Evolutionary conservation across 2,329 filamentous ascomycete species (phyloP).

Genomic region (Aspergillus sp.): DNA sequence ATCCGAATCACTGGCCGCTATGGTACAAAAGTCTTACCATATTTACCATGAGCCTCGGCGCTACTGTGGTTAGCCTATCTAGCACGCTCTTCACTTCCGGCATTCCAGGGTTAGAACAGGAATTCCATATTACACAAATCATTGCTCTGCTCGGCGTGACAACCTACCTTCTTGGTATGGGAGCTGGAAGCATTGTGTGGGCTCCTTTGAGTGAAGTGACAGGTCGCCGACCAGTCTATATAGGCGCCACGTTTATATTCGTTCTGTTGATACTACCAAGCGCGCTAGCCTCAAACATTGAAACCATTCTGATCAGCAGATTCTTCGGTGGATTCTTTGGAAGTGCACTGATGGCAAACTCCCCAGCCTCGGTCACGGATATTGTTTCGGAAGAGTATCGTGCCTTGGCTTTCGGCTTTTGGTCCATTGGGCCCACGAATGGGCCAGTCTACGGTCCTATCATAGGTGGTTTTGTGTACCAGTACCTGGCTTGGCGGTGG

Average conservation of each 20-base stretch:
- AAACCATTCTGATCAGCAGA: constrained; percentile 64
- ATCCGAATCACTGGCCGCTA: constrained; percentile 17
- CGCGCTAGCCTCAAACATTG: constrained; percentile 64
- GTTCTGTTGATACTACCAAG: constrained; percentile 62
- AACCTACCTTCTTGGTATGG: constrained; percentile 58
- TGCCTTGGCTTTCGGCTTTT: constrained; percentile 74
- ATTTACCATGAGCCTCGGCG: constrained; percentile 15
- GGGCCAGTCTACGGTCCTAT: not conserved
- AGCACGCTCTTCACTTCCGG: constrained; percentile 20
- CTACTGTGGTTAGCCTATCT: constrained; percentile 17
- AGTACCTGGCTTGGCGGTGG: constrained; percentile 70
- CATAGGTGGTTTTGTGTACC: not conserved
- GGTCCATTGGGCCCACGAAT: constrained; percentile 36
- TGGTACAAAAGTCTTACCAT: constrained; percentile 16
- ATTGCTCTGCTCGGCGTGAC: constrained; percentile 59
- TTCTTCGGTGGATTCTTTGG: constrained; percentile 73
- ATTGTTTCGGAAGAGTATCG: constrained; percentile 73
- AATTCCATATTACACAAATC: constrained; percentile 14
- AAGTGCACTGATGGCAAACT: constrained; percentile 75
- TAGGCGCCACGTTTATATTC: not conserved
- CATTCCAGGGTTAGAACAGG: constrained; percentile 16
- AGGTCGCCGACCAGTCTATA: not conserved
- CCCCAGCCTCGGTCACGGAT: constrained; percentile 76
- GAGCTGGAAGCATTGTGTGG: too few species aligned
- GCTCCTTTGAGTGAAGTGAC: too few species aligned